Evolutionary conservation across 176 grass and related monocot genomes (phyloP).

Genomic region (Dactylis glomerata): DNA sequence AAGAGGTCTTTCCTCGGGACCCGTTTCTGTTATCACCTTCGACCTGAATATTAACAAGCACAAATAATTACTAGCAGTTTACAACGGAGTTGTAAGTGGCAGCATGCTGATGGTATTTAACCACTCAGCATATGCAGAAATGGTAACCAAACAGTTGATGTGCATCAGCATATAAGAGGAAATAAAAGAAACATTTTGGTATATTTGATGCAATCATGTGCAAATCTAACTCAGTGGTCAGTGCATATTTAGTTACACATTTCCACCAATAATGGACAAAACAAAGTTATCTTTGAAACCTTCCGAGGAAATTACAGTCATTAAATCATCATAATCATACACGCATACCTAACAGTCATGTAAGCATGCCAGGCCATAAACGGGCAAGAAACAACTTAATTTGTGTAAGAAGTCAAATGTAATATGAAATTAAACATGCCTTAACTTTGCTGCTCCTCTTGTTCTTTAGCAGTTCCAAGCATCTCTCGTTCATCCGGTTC

Average conservation of each 20-base stretch:
- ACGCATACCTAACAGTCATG: background rate
- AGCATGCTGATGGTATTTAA: background rate
- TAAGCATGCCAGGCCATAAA: background rate
- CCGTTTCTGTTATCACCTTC: constrained; percentile 46
- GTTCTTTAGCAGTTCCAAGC: constrained; percentile 82
- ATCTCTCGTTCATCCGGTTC: constrained; percentile 75
- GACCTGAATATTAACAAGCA: constrained; percentile 32
- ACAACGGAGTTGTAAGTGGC: background rate
- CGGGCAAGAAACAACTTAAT: background rate
- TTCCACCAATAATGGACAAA: background rate
- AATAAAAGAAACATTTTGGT: background rate
- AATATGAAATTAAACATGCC: constrained; percentile 30
- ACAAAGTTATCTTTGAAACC: background rate
- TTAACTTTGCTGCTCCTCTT: constrained; percentile 74
- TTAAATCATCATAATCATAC: background rate
- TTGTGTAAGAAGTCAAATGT: background rate
- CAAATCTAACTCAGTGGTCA: background rate
- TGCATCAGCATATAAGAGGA: background rate
- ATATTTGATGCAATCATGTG: background rate
- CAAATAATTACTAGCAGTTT: constrained; percentile 16
- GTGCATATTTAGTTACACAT: background rate
- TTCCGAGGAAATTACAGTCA: background rate
- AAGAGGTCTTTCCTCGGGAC: constrained; percentile 49
- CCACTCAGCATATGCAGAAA: background rate
- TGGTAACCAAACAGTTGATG: background rate